These are phyloP conservation scores for Cercophora newfieldiana DNA, from an alignment of 495 filamentous ascomycete genomes.

Conservation along the genomic window DNA sequence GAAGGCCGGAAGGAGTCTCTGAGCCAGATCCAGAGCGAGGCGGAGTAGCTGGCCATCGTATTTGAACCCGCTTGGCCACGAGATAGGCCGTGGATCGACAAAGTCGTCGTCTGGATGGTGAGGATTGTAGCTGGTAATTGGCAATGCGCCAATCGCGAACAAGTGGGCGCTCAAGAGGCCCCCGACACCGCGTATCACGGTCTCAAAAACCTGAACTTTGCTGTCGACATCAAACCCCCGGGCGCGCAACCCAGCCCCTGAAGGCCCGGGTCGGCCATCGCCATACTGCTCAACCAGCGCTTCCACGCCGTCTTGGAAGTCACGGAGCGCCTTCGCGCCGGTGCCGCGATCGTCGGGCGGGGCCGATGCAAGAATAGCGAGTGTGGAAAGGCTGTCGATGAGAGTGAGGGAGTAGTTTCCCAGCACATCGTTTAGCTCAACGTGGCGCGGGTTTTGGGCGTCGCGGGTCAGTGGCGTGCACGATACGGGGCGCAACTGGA, in stretches of 20 bases:
- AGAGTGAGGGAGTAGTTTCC: conserved; percentile 96
- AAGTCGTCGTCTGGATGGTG: conserved; percentile 34
- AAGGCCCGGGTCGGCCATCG: conserved; percentile 69
- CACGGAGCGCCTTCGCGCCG: conserved; percentile 60
- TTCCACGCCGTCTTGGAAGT: conserved; percentile 80
- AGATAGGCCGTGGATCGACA: conserved; percentile 53
- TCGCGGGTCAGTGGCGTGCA: conserved; percentile 84
- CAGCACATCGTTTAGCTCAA: conserved; percentile 91
- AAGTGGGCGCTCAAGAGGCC: conserved; percentile 90
- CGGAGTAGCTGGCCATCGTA: conserved; percentile 90
- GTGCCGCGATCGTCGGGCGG: conserved; percentile 49
- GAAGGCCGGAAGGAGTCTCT: conserved; percentile 86
- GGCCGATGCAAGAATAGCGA: conserved; percentile 84
- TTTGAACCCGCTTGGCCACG: conserved; percentile 73
- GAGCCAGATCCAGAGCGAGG: conserved; percentile 78
- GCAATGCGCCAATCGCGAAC: conserved; percentile 85
- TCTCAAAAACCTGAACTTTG: conserved; percentile 98
- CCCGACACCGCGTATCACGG: conserved; percentile 89
- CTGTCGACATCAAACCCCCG: conserved; percentile 93
- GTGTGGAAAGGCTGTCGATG: conserved; percentile 89
- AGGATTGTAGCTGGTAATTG: conserved; percentile 74
- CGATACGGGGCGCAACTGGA: conserved; percentile 75
- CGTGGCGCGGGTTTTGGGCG: conserved; percentile 71
- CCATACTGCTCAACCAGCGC: conserved; percentile 84
- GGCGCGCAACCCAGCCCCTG: conserved; percentile 69